phyloP scores from a whole-genome alignment of 768 basidiomycete genomes.

The Hypholoma fasciculare region DNA sequence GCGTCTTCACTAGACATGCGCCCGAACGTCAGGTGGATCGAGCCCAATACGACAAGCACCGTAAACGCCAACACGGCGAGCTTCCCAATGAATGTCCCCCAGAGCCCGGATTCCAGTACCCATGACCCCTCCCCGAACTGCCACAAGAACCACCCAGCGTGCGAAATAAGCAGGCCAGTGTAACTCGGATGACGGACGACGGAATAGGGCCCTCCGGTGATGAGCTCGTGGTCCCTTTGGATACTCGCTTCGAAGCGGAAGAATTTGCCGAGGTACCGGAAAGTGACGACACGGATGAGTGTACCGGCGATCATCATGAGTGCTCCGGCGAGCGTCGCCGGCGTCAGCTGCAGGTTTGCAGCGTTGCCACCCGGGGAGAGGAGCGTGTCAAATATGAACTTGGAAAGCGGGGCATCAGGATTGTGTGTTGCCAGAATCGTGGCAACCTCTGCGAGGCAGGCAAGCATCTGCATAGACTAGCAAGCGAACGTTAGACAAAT shows the following conservation, averaged over 20 bases:
- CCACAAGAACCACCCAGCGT: constrained; percentile 26
- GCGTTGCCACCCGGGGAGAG: constrained; percentile 9
- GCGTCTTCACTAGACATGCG: constrained; percentile 14
- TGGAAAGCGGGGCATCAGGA: not conserved
- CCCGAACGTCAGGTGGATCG: constrained; percentile 10
- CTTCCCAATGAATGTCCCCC: constrained; percentile 30
- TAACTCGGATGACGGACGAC: constrained; percentile 47
- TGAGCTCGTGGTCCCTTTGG: constrained; percentile 38
- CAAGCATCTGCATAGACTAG: not conserved
- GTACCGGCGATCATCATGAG: constrained; percentile 11
- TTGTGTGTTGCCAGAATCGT: constrained; percentile 6
- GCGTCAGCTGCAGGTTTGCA: not conserved
- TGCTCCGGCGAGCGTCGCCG: constrained; percentile 1
- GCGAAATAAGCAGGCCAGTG: constrained; percentile 35
- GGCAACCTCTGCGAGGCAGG: not conserved
- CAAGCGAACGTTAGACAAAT: no score
- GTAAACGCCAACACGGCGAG: constrained; percentile 21
- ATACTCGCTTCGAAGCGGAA: constrained; percentile 47
- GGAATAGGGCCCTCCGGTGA: constrained; percentile 43
- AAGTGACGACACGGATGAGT: constrained; percentile 7
- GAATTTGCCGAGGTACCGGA: constrained; percentile 20
- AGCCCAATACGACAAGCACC: constrained; percentile 24
- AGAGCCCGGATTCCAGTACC: constrained; percentile 39
- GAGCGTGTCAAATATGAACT: constrained; percentile 1
- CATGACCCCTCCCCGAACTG: constrained; percentile 37